Evolutionary conservation across 768 basidiomycete species (phyloP).

Genomic region (Suillus lakei): DNA sequence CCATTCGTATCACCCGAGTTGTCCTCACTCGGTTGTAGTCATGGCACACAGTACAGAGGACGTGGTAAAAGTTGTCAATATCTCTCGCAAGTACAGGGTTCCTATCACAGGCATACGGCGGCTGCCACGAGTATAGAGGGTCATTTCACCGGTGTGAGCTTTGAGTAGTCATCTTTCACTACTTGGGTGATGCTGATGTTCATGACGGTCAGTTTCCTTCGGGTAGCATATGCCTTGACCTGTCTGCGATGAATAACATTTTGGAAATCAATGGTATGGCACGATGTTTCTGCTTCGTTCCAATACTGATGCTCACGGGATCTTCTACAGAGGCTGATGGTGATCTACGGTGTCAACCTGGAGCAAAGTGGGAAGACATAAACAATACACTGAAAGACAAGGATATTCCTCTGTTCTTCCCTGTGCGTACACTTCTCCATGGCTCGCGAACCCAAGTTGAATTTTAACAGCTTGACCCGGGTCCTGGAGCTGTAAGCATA

Average conservation of each 20-base stretch:
- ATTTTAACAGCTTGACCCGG: constrained; percentile 63
- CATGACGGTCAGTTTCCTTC: constrained; percentile 36
- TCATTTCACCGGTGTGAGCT: constrained; percentile 74
- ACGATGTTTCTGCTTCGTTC: constrained; percentile 1
- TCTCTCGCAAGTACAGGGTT: constrained; percentile 72
- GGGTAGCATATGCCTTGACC: constrained; percentile 70
- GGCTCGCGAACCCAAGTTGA: neutral
- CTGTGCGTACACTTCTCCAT: constrained; percentile 49
- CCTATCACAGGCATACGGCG: constrained; percentile 84
- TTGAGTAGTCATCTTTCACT: neutral
- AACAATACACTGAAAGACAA: constrained; percentile 69
- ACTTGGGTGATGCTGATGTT: neutral
- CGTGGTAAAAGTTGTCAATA: constrained; percentile 78
- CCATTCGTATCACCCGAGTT: constrained; percentile 68
- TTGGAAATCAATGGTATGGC: constrained; percentile 56
- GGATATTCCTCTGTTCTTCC: constrained; percentile 85
- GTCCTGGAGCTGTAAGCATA: constrained; percentile 65
- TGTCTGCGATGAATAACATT: constrained; percentile 71
- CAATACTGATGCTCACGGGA: constrained; percentile 3
- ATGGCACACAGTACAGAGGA: constrained; percentile 74
- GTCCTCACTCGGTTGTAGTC: constrained; percentile 61
- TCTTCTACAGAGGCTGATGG: constrained; percentile 62
- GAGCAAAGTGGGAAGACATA: constrained; percentile 79
- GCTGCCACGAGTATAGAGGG: constrained; percentile 89
- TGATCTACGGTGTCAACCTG: constrained; percentile 79